A percentile compares a stretch with the other conserved stretches of the same genome.
These are phyloP conservation scores for Rutstroemia sp. DNA, from an alignment of 2,329 filamentous ascomycete genomes.

Conservation along the genomic window DNA sequence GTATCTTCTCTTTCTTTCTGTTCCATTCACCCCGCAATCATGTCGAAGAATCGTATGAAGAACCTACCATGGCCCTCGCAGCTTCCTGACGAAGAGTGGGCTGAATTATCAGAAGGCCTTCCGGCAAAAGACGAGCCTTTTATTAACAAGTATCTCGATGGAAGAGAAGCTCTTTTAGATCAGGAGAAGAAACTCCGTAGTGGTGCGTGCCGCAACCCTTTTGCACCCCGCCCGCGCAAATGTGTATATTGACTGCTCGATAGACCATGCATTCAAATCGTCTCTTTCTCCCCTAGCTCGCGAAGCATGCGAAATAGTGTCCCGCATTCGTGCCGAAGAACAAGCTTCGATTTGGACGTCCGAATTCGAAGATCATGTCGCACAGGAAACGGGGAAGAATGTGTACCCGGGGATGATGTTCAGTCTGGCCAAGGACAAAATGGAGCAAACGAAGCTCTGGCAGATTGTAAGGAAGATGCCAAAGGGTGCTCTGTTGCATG, in stretches of 20 bases:
- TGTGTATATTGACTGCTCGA: conserved; percentile 25
- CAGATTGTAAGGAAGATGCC: conserved; percentile 79
- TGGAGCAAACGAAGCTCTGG: conserved; percentile 82
- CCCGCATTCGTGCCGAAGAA: conserved; percentile 72
- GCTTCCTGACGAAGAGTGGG: conserved; percentile 48
- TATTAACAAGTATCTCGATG: conserved; percentile 72
- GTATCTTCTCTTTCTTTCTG: not conserved
- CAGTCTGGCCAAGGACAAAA: conserved; percentile 72
- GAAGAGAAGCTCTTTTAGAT: conserved; percentile 66
- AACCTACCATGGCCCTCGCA: conserved; percentile 26
- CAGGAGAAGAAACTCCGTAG: conserved; percentile 79
- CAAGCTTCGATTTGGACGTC: conserved; percentile 69
- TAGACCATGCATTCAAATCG: conserved; percentile 64
- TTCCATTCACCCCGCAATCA: not conserved
- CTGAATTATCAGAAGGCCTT: conserved; percentile 47
- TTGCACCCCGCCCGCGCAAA: conserved; percentile 15
- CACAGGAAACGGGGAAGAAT: conserved; percentile 53
- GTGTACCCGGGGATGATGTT: conserved; percentile 93
- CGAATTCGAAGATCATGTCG: conserved; percentile 62
- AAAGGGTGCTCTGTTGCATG: conserved; percentile 80
- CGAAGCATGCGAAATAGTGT: conserved; percentile 73
- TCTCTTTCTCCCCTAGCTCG: conserved; percentile 71
- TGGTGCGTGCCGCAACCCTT: conserved; percentile 41
- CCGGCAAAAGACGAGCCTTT: conserved; percentile 61
- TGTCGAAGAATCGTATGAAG: conserved; percentile 18